These are phyloP conservation scores for Bassia scoparia DNA, from an alignment of 148 eudicot species.

Conservation along the genomic window DNA sequence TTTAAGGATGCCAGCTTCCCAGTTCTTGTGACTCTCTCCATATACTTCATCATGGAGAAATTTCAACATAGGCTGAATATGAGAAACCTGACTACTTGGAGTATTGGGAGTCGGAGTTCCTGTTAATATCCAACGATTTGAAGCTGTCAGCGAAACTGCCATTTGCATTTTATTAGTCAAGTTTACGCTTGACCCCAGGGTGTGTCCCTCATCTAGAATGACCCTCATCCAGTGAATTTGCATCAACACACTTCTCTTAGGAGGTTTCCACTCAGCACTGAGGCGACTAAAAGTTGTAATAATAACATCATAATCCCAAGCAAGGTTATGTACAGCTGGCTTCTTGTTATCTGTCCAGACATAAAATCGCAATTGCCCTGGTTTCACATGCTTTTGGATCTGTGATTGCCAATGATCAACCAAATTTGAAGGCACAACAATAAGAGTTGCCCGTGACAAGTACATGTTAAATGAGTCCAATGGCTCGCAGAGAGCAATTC, in stretches of 20 bases:
- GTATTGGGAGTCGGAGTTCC: conserved; percentile 98
- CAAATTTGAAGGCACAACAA: conserved; percentile 92
- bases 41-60: conserved; percentile 86
- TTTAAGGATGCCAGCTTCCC: conserved; percentile 80
- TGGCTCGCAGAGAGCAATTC: conserved; percentile 81
- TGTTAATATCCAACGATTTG: conserved; percentile 90
- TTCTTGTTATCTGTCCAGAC: conserved; percentile 71
- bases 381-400: conserved; percentile 78
- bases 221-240: conserved; percentile 93
- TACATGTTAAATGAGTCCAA: conserved; percentile 71
- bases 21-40: conserved; percentile 69
- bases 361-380: conserved; percentile 66
- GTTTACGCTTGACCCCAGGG: conserved; percentile 83
- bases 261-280: conserved; percentile 89
- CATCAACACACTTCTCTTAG: conserved; percentile 67
- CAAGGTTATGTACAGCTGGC: conserved; percentile 76
- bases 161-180: conserved; percentile 91
- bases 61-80: conserved; percentile 84
- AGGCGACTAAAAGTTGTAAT: conserved; percentile 82
- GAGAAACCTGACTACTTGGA: conserved; percentile 78
- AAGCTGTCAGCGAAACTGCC: conserved; percentile 68
- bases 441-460: conserved; percentile 80
- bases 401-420: conserved; percentile 94
- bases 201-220: conserved; percentile 93
- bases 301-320: conserved; percentile 96